Evolutionary conservation across 176 grass and related monocot species (phyloP).

Genomic region (Carex scoparia): DNA sequence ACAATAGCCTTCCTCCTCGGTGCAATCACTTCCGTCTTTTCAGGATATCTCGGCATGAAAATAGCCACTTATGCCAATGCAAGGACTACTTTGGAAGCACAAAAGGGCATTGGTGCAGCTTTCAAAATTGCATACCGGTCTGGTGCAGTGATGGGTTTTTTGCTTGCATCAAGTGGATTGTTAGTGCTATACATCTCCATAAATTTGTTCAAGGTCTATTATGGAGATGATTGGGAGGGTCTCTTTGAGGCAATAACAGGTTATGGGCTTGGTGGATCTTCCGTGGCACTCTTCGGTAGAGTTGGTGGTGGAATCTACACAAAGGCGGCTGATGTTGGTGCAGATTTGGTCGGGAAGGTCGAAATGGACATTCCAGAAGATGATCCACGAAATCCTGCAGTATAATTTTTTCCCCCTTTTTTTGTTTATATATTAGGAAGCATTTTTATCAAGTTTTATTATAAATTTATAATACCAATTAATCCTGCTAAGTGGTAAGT

Average conservation of each 20-base stretch:
- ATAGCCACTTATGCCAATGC: slow-evolving; percentile 65
- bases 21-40: slow-evolving; percentile 46
- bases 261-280: slow-evolving; percentile 62
- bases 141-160: slow-evolving; percentile 66
- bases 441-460: neutral
- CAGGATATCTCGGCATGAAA: slow-evolving; percentile 61
- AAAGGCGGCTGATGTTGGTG: slow-evolving; percentile 72
- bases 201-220: slow-evolving; percentile 56
- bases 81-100: slow-evolving; percentile 53
- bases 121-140: slow-evolving; percentile 51
- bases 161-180: slow-evolving; percentile 56
- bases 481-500: neutral
- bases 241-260: slow-evolving; percentile 65
- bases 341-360: slow-evolving; percentile 78
- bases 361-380: slow-evolving; percentile 78
- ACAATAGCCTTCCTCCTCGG: slow-evolving; percentile 54
- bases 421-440: neutral
- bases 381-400: slow-evolving; percentile 77
- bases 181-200: slow-evolving; percentile 57
- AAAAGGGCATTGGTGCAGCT: slow-evolving; percentile 35
- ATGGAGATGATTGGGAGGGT: slow-evolving; percentile 58
- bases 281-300: slow-evolving; percentile 66
- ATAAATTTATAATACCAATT: neutral
- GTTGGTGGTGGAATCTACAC: slow-evolving; percentile 82
- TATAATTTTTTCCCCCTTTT: slow-evolving; percentile 12